Conservation (phyloP, 1,284 basidiomycete genomes). For the Sanguinoderma infundibulare region DNA sequence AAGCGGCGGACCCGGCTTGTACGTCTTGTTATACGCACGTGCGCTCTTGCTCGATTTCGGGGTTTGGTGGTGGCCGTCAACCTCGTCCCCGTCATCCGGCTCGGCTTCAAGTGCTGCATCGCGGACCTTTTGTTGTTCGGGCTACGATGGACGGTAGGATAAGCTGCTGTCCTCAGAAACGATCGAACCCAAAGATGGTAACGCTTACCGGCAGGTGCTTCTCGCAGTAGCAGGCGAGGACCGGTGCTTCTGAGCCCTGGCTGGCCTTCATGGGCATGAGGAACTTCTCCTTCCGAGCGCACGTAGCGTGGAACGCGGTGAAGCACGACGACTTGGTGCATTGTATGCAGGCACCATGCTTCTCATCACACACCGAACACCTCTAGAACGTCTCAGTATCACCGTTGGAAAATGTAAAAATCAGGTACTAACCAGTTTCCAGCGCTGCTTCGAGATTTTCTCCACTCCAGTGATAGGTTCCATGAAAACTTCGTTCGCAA, state of each 20-base stretch:
- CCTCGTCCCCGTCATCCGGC: slow-evolving; percentile 37
- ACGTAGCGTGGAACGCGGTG: slow-evolving; percentile 94
- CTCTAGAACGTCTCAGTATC: slow-evolving; percentile 48
- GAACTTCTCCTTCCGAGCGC: slow-evolving; percentile 86
- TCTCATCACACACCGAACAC: slow-evolving; percentile 86
- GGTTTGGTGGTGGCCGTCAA: slow-evolving; percentile 39
- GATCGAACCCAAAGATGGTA: neutral
- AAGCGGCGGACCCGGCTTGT: slow-evolving; percentile 78
- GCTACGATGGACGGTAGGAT: slow-evolving; percentile 41
- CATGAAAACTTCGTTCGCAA: slow-evolving; percentile 97
- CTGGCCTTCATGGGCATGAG: slow-evolving; percentile 88
- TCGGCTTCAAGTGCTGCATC: slow-evolving; percentile 59
- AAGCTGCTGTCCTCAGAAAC: neutral
- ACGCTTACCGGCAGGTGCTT: slow-evolving; percentile 83
- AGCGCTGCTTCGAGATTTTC: slow-evolving; percentile 87
- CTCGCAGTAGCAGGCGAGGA: slow-evolving; percentile 84
- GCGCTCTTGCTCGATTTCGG: slow-evolving; percentile 67
- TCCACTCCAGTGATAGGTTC: slow-evolving; percentile 95
- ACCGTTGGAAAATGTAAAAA: neutral
- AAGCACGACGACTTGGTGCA: slow-evolving; percentile 93
- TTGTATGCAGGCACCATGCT: slow-evolving; percentile 94
- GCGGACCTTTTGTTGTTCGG: slow-evolving; percentile 69
- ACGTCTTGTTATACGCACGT: slow-evolving; percentile 81
- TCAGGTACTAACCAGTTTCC: slow-evolving; percentile 85
- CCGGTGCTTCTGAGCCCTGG: slow-evolving; percentile 70